Evolutionary conservation across 1,284 basidiomycete genomes (phyloP).

Genomic region (Chalciporus sp.): DNA sequence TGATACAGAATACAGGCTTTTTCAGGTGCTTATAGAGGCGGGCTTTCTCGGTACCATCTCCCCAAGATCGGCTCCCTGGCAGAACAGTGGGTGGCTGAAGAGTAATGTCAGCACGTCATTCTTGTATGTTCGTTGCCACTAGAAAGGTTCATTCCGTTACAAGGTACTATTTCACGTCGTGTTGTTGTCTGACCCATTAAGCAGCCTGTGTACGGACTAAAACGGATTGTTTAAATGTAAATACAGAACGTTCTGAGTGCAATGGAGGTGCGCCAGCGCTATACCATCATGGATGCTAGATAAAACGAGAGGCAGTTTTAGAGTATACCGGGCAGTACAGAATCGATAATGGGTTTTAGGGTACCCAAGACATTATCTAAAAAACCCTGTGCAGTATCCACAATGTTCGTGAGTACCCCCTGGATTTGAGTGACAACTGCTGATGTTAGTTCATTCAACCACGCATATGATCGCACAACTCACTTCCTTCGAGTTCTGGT

Average conservation of each 20-base stretch:
- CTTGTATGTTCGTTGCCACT: not conserved
- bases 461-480: slow-evolving; percentile 28
- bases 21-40: slow-evolving; percentile 58
- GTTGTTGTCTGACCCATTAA: slow-evolving; percentile 2
- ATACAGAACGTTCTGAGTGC: not conserved
- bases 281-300: not conserved
- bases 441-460: not conserved
- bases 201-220: not conserved
- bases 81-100: slow-evolving; percentile 74
- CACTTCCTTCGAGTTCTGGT: slow-evolving; percentile 56
- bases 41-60: slow-evolving; percentile 60
- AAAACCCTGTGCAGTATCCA: slow-evolving; percentile 51
- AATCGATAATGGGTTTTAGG: slow-evolving; percentile 36
- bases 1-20: slow-evolving; percentile 61
- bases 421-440: slow-evolving; percentile 50
- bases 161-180: not conserved
- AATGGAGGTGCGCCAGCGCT: slow-evolving; percentile 1
- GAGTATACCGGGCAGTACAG: not conserved
- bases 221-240: not conserved
- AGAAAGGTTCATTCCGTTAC: not conserved
- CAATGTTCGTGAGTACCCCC: slow-evolving; percentile 46
- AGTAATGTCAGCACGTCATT: slow-evolving; percentile 41
- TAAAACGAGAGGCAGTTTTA: not conserved
- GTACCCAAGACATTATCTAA: slow-evolving; percentile 50
- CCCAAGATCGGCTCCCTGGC: slow-evolving; percentile 72